Base-by-base conservation (phyloP, 371 early-diverging fungal genomes). In the Apophysomyces trapeziformis region DNA sequence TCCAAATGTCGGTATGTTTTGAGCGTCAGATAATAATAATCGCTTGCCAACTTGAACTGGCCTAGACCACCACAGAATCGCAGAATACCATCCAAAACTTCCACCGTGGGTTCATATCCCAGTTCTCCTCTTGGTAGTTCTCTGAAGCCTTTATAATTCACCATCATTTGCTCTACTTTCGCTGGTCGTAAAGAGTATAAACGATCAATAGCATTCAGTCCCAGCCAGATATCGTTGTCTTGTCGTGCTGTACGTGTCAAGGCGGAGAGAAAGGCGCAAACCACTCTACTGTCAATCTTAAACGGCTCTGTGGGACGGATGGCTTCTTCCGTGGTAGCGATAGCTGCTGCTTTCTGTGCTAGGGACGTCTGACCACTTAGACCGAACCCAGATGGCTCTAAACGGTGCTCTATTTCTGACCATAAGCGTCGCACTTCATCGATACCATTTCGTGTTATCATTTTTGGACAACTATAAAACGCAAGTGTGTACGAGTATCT, bases 131-230 rank as follows among this genome's bases (percentile, higher is more conserved):
- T 68, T 38, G 63, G 54, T 32, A 59, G 18, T 7, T 57, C 39
- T 39, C 37, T 36, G 6, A 11, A 13, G 5, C 46, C 16, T 4
- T 62, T 37, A 38, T 71, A 47, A 16, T 47, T 67, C 6, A 62
- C n/a, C 50, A 66, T 64, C 47, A 66, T 50, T 45, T 44, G 14
- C 57, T 63, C 67, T 7, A 71, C 67, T 1, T 54, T 38, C 7
- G 59, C 35, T 21, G 75, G 76, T 5, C 63, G 69, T 12, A 75
- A 44, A 0, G 73, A 73, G 54, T 73, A 78, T 0, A 78, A 63
- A 7, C 58, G 58, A 21, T 69, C 69, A 39, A 75, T 64, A 0
- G 62, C 63, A 14, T 69, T 64, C 21, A 75, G 54, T 8, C 67
- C 78, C 0, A 64, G 60, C 21, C 63, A 38, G 0, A 70, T 44